phyloP scores from a whole-genome alignment of 805 yeast species.

The Teunomyces lycoperdinae region DNA sequence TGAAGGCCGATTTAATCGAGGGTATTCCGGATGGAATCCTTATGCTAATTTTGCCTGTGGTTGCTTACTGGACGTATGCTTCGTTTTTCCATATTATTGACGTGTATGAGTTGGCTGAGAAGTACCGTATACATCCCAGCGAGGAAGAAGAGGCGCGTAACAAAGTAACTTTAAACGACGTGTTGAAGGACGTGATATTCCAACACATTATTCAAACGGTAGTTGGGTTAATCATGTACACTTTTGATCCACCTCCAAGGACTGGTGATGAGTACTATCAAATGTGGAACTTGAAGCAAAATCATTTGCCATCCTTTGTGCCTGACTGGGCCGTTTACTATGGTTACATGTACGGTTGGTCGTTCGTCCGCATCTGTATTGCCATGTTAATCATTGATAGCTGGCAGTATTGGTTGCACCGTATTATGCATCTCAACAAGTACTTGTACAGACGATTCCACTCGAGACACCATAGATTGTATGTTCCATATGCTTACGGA shows the following conservation, averaged over 20 bases:
- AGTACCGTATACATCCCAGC: slow-evolving; percentile 87
- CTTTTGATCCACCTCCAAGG: slow-evolving; percentile 53
- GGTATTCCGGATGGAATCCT: slow-evolving; percentile 71
- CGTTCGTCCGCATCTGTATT: slow-evolving; percentile 50
- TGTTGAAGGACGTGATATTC: slow-evolving; percentile 72
- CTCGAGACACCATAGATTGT: slow-evolving; percentile 89
- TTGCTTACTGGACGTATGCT: slow-evolving; percentile 82
- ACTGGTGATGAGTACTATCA: slow-evolving; percentile 49
- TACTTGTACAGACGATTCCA: slow-evolving; percentile 77
- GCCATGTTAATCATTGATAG: slow-evolving; percentile 83
- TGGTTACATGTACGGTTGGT: slow-evolving; percentile 61
- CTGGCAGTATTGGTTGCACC: slow-evolving; percentile 93
- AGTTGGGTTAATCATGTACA: slow-evolving; percentile 57
- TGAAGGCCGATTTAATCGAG: slow-evolving; percentile 45
- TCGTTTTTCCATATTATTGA: slow-evolving; percentile 74
- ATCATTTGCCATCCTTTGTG: slow-evolving; percentile 35
- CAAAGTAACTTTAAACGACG: slow-evolving; percentile 67
- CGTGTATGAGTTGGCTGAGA: slow-evolving; percentile 68
- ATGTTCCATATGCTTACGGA: slow-evolving; percentile 96
- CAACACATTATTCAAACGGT: slow-evolving; percentile 84
- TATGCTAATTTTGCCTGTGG: slow-evolving; percentile 72
- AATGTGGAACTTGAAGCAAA: slow-evolving; percentile 46
- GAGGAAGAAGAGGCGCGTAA: slow-evolving; percentile 78
- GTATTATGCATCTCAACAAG: slow-evolving; percentile 83
- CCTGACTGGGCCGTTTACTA: slow-evolving; percentile 51